Evolutionary conservation across 2,329 filamentous ascomycete genomes (phyloP).

Genomic region (Pseudocercospora crystallina): DNA sequence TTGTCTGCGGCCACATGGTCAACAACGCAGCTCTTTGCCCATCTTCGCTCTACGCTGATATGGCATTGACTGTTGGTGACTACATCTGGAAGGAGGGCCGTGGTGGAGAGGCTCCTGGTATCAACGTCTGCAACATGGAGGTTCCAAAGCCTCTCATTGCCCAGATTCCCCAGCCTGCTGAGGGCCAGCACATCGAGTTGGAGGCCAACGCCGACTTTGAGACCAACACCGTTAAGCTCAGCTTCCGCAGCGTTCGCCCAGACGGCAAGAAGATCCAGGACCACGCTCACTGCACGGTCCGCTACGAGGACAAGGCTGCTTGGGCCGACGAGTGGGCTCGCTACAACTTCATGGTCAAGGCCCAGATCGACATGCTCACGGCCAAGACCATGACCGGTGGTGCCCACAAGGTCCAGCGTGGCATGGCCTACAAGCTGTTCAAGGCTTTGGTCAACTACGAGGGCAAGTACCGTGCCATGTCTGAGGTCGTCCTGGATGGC

Average conservation of each 20-base stretch:
- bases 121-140: constrained; percentile 67
- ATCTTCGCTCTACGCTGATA: constrained; percentile 63
- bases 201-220: constrained; percentile 60
- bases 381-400: constrained; percentile 64
- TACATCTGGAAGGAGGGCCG: constrained; percentile 66
- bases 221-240: constrained; percentile 55
- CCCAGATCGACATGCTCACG: constrained; percentile 63
- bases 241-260: constrained; percentile 58
- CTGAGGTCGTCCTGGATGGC: constrained; percentile 59
- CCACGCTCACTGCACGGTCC: constrained; percentile 63
- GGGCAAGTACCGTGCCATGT: constrained; percentile 58
- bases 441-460: constrained; percentile 59
- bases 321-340: constrained; percentile 68
- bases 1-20: constrained; percentile 65
- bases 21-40: constrained; percentile 67
- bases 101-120: constrained; percentile 55
- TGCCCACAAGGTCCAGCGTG: constrained; percentile 71
- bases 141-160: constrained; percentile 70
- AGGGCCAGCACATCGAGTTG: constrained; percentile 61
- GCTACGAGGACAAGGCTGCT: constrained; percentile 59
- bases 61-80: constrained; percentile 64
- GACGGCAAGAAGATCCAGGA: constrained; percentile 60
- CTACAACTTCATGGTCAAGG: constrained; percentile 59
- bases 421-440: constrained; percentile 76
- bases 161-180: constrained; percentile 47